Evolutionary conservation across 106 monocot genomes (phyloP), one percentile per base, ranked within the genome.

Genomic region (Alisma plantagoaquatica): DNA sequence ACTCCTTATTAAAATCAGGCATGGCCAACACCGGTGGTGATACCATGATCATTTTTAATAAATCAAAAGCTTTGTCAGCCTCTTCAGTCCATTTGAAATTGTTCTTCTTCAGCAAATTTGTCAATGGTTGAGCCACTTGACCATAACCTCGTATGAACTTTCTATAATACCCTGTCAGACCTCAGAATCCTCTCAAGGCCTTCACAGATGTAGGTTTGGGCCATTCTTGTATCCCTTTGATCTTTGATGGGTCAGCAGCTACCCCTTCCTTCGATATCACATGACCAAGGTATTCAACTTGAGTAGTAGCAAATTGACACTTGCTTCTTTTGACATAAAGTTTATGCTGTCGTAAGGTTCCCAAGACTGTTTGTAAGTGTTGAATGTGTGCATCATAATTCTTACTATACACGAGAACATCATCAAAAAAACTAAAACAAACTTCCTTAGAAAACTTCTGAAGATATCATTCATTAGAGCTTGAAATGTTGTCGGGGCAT

Each of bases 401-500:
- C n/a, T 9, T 10, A n/a, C 45, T 46, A n/a, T 10, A 46, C 3
- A 46, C 19, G 16, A 46, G 45, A n/a, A 46, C 19, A 46, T 46
- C 45, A 46, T 46, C 45, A 46, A 63, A 63, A 42, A 63, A 51
- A 65, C 32, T 57, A 57, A 20, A 0, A 57, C 11, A 30, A 31
- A 30, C 23, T 33, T 67, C 10, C 57, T 1, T 3, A 67, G 33
- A 0, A 14, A 22, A 1, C 29, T 17, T 16, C 9, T 19, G 4
- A 65, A 43, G 12, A 46, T 23, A 1, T 0, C 17, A 31, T 65
- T 65, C 68, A 68, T 68, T 0, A 60, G 0, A 0, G 21, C 12
- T 18, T 68, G 68, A 22, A 68, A 68, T 10, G 59, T 60, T 11
- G 49, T n/a, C 27, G 48, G 68, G 0, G 68, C 68, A 30, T 60